Base-by-base conservation (phyloP, 169 alveolate species). In the Cryptosporidium xiaoi region DNA sequence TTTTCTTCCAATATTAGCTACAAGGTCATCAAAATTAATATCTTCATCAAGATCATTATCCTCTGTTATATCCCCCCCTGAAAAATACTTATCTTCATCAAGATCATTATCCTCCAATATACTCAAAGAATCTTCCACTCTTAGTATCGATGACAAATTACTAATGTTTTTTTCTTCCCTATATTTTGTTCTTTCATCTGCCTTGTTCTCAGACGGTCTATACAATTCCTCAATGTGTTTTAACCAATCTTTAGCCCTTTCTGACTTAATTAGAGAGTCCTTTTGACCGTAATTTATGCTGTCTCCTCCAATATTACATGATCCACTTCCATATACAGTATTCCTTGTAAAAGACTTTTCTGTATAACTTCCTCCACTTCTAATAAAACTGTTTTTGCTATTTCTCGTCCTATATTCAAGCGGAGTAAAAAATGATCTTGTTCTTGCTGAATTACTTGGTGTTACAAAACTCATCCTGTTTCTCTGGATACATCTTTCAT, bases 221-320 rank as follows among this genome's bases (percentile, higher is more conserved):
- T 77, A 77, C 24, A 77, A 64, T 50, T 56, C 87, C 20, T 77
- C 87, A 34, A 77, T 60, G 10, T 77, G 87, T 10, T 77, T 60
- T 62, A 77, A 27, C 87, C 87, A 77, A 20, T 77, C 87, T 24
- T 77, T 20, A 4, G 87, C 87, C 29, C 87, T 56, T 24, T 77
- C 87, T 12, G 87, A 77, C 10, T 44, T 56, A 2, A 60, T 29
- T 20, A 20, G 24, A 4, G 44, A 29, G 12, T 40, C 64, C 51
- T 36, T 77, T 27, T 62, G 67, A 8, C 33, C 7, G 7, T 2
- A 15, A 20, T 15, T 62, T 62, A 24, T 0, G 6, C 3, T 15
- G 6, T 62, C 33, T 55, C 64, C 48, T 8, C 48, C 10, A 40
- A 40, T 6, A 40, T 8, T 8, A 40, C 48, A 40, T 8, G 48